Conservation (phyloP, 805 yeast species). For the Tetrapisispora namnaoensis region DNA sequence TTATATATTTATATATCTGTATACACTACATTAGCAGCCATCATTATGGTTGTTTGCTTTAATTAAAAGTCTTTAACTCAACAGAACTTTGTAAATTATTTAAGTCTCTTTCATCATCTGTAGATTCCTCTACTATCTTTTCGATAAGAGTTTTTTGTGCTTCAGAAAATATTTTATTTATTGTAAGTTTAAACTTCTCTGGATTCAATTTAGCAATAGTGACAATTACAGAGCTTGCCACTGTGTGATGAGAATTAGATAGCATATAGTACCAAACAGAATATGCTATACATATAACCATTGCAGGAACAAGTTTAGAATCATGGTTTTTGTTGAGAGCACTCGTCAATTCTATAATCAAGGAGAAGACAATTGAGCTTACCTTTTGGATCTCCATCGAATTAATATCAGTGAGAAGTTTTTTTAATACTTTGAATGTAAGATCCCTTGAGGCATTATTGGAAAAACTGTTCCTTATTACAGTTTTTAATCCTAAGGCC, state of each 20-base stretch:
- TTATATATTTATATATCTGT: too few species aligned
- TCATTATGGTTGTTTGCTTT: too few species aligned
- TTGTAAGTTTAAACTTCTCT: conserved; percentile 39
- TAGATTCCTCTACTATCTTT: conserved; percentile 9
- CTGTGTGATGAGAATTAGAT: conserved; percentile 20
- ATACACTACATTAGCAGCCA: too few species aligned
- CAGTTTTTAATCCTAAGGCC: conserved; percentile 53
- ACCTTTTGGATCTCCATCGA: background rate
- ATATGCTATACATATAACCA: conserved; percentile 25
- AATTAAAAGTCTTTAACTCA: conserved; percentile 3
- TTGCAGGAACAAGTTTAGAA: conserved; percentile 1
- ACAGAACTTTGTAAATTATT: background rate
- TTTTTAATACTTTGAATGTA: conserved; percentile 39
- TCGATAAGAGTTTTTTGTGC: conserved; percentile 28
- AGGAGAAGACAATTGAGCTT: conserved; percentile 4
- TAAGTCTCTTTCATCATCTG: background rate
- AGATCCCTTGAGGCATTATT: conserved; percentile 29
- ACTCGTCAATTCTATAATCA: conserved; percentile 36
- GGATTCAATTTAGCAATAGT: conserved; percentile 38
- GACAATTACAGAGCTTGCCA: conserved; percentile 39
- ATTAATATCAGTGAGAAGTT: conserved; percentile 29
- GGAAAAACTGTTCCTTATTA: conserved; percentile 30
- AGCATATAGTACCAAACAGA: conserved; percentile 30
- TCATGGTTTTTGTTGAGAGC: conserved; percentile 21
- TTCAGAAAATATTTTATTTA: conserved; percentile 31